A percentile compares a stretch with the other conserved stretches of the same genome.
phyloP scores from a whole-genome alignment of 805 yeast species.

The Groenewaldozyma tartarivorans region DNA sequence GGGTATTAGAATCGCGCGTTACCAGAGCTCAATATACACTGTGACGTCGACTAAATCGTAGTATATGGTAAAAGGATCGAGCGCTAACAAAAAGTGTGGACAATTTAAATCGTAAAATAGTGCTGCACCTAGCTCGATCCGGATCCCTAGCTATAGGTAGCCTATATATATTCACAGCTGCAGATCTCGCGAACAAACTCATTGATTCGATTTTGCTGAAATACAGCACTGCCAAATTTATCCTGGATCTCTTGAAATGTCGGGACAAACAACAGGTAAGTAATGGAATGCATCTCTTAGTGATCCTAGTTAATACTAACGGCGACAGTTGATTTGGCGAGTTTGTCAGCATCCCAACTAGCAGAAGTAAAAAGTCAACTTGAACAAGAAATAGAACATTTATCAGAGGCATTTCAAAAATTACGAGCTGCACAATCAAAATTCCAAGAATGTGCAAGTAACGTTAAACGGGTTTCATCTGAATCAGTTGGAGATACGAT shows the following conservation, averaged over 20 bases:
- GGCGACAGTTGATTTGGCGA: slow-evolving; percentile 50
- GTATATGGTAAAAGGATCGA: too few relatives aligned
- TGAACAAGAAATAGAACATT: slow-evolving; percentile 78
- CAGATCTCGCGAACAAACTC: too few relatives aligned
- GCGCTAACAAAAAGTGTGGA: too few relatives aligned
- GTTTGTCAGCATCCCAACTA: slow-evolving; percentile 75
- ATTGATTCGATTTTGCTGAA: too few relatives aligned
- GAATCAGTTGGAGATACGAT: slow-evolving; percentile 40
- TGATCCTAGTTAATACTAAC: slow-evolving; percentile 2
- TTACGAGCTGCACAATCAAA: slow-evolving; percentile 72
- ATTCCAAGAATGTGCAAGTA: slow-evolving; percentile 68
- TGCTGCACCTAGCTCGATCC: too few relatives aligned
- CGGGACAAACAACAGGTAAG: slow-evolving; percentile 8
- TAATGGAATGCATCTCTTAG: background rate
- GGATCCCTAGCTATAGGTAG: too few relatives aligned
- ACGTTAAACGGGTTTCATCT: slow-evolving; percentile 47
- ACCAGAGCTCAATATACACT: too few relatives aligned
- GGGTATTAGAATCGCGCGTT: too few relatives aligned
- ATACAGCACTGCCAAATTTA: too few relatives aligned
- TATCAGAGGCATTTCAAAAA: slow-evolving; percentile 75
- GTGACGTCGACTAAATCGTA: too few relatives aligned
- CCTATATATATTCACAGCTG: too few relatives aligned
- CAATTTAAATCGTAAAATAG: too few relatives aligned
- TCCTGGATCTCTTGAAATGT: background rate
- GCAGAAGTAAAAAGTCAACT: slow-evolving; percentile 73